These are phyloP conservation scores for Raddia distichophylla DNA, from an alignment of 176 grass and related monocot genomes.

Conservation along the genomic window DNA sequence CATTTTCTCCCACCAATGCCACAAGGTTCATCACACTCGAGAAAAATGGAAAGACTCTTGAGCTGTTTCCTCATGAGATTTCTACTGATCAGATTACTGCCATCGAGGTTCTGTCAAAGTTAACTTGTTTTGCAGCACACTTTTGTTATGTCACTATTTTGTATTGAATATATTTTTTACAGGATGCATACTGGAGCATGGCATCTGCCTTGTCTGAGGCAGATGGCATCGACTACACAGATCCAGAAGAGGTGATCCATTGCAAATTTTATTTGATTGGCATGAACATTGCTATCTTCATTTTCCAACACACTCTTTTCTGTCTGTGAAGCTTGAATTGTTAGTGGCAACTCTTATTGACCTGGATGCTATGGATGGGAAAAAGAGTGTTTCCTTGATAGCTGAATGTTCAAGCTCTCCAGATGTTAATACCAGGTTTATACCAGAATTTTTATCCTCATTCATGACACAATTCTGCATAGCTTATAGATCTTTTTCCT, in stretches of 20 bases:
- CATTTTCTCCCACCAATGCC: slow-evolving; percentile 47
- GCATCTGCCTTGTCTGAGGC: slow-evolving; percentile 93
- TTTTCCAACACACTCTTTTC: slow-evolving; percentile 27
- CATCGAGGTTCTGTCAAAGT: slow-evolving; percentile 69
- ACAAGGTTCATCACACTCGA: slow-evolving; percentile 77
- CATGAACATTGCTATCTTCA: slow-evolving; percentile 24
- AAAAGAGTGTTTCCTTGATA: slow-evolving; percentile 82
- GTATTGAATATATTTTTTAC: slow-evolving; percentile 18
- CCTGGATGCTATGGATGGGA: slow-evolving; percentile 98
- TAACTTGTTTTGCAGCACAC: slow-evolving; percentile 26
- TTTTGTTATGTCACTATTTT: neutral
- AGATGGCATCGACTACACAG: slow-evolving; percentile 95
- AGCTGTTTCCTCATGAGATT: slow-evolving; percentile 73
- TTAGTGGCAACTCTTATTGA: slow-evolving; percentile 93
- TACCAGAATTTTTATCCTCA: neutral
- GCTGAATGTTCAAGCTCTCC: slow-evolving; percentile 96
- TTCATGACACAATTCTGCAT: neutral
- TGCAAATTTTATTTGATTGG: neutral
- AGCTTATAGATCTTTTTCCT: neutral
- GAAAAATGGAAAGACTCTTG: slow-evolving; percentile 83
- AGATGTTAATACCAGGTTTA: slow-evolving; percentile 94
- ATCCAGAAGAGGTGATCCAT: slow-evolving; percentile 85
- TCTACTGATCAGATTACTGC: slow-evolving; percentile 85
- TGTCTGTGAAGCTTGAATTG: slow-evolving; percentile 83
- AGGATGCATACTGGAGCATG: slow-evolving; percentile 94